Conservation (phyloP, 2,329 filamentous ascomycete species). For the Paramyrothecium sp. region DNA sequence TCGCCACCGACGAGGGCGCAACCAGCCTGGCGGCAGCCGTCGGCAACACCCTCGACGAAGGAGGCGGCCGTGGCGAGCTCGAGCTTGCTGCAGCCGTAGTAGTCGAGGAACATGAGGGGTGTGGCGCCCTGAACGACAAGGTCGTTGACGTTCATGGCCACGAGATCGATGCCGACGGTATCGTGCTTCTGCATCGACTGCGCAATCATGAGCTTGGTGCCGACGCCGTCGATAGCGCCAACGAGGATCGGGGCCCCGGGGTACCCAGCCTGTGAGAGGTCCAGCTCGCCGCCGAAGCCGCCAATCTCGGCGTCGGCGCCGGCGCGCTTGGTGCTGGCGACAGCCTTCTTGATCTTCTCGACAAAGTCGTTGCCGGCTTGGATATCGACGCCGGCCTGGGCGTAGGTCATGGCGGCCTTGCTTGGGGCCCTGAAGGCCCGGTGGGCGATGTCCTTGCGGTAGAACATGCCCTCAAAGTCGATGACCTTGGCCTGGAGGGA, state of each 20-base stretch:
- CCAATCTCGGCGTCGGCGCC: slow-evolving; percentile 93
- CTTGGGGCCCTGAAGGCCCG: slow-evolving; percentile 57
- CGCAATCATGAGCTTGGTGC: slow-evolving; percentile 95
- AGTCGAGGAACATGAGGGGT: slow-evolving; percentile 95
- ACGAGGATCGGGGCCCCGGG: slow-evolving; percentile 75
- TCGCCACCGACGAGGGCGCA: slow-evolving; percentile 96
- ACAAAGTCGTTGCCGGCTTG: slow-evolving; percentile 93
- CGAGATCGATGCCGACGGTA: slow-evolving; percentile 93
- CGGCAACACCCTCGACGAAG: slow-evolving; percentile 90
- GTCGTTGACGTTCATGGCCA: slow-evolving; percentile 99
- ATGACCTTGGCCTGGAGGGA: slow-evolving; percentile 69
- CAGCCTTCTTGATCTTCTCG: slow-evolving; percentile 84
- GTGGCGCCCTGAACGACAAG: slow-evolving; percentile 94
- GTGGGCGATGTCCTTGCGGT: slow-evolving; percentile 87
- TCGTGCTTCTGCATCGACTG: slow-evolving; percentile 87
- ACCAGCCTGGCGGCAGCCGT: slow-evolving; percentile 79
- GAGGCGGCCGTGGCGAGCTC: slow-evolving; percentile 73
- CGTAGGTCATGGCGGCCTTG: slow-evolving; percentile 75
- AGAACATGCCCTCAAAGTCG: slow-evolving; percentile 86
- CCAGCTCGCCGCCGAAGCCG: slow-evolving; percentile 76
- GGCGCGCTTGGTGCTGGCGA: slow-evolving; percentile 79
- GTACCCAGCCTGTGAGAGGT: slow-evolving; percentile 70
- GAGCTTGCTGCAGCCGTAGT: slow-evolving; percentile 90
- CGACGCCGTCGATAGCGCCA: slow-evolving; percentile 94
- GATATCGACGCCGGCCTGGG: slow-evolving; percentile 89